These are phyloP conservation scores for Trichophyton rubrum DNA, from an alignment of 2,329 filamentous ascomycete genomes.

Conservation along the genomic window DNA sequence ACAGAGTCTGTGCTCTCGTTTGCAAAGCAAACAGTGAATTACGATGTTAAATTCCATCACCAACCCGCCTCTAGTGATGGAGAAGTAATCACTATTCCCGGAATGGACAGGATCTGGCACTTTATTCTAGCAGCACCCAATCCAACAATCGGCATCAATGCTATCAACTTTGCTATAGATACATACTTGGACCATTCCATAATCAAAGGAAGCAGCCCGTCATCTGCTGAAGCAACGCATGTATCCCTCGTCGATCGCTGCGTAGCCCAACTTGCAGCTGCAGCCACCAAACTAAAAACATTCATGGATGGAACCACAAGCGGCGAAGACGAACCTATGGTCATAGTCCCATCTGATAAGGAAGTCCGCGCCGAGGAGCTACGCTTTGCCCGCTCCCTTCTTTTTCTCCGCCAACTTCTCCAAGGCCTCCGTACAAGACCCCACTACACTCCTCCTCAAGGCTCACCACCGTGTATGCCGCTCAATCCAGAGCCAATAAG, in stretches of 20 bases:
- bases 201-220: constrained; percentile 31
- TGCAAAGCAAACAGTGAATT: constrained; percentile 30
- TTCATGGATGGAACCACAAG: constrained; percentile 34
- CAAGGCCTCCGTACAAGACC: constrained; percentile 39
- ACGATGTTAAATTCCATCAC: constrained; percentile 46
- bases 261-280: constrained; percentile 53
- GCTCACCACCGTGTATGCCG: constrained; percentile 47
- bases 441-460: constrained; percentile 49
- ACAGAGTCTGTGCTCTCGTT: constrained; percentile 31
- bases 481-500: constrained; percentile 41
- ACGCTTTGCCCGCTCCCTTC: constrained; percentile 55
- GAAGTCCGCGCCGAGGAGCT: constrained; percentile 45
- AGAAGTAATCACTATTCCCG: constrained; percentile 35
- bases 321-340: constrained; percentile 43
- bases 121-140: constrained; percentile 59
- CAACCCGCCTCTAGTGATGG: constrained; percentile 32
- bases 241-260: constrained; percentile 61
- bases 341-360: constrained; percentile 37
- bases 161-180: constrained; percentile 59
- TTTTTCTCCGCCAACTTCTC: constrained; percentile 56
- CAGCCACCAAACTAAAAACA: constrained; percentile 46
- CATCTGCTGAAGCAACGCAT: constrained; percentile 48
- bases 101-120: constrained; percentile 66
- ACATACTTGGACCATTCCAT: constrained; percentile 51
- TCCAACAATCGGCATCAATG: constrained; percentile 52